These are phyloP conservation scores for Metschnikowia koreensis DNA, from an alignment of 805 yeast species.

Conservation along the genomic window DNA sequence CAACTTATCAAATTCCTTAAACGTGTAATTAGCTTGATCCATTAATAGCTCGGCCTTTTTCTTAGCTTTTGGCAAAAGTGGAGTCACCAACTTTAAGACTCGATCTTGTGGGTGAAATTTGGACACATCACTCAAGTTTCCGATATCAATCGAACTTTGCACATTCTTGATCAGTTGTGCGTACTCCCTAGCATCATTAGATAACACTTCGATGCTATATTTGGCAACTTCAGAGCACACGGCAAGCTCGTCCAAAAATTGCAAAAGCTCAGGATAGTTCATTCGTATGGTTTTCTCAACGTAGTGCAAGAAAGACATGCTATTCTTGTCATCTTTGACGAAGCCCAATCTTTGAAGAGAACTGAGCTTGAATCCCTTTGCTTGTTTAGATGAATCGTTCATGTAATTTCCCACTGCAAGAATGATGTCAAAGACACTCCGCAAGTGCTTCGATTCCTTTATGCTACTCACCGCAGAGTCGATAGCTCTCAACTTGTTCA, in stretches of 20 bases:
- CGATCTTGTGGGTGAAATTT: constrained; percentile 67
- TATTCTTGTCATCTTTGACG: constrained; percentile 68
- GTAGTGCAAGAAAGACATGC: constrained; percentile 70
- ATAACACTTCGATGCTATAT: constrained; percentile 60
- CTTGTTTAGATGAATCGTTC: constrained; percentile 69
- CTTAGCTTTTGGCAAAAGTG: constrained; percentile 54
- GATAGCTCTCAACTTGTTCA: constrained; percentile 59
- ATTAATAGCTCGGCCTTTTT: constrained; percentile 49
- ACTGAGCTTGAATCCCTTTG: constrained; percentile 66
- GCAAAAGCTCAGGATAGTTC: constrained; percentile 62
- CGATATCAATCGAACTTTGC: constrained; percentile 53
- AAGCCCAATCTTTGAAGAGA: constrained; percentile 69
- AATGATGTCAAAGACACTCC: constrained; percentile 60
- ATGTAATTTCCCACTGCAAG: constrained; percentile 75
- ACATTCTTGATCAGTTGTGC: constrained; percentile 50
- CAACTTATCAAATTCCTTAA: constrained; percentile 52
- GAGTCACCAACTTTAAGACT: constrained; percentile 52
- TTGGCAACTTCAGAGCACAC: constrained; percentile 55
- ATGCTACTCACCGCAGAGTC: constrained; percentile 60
- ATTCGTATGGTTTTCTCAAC: constrained; percentile 66
- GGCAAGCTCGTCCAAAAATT: constrained; percentile 58
- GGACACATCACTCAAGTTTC: constrained; percentile 61
- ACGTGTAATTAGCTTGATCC: constrained; percentile 50
- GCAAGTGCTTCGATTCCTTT: constrained; percentile 50
- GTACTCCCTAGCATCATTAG: constrained; percentile 57